Evolutionary conservation across 768 basidiomycete species (phyloP), one percentile per base, ranked within the genome.

Genomic region (Mycena kentingensis): DNA sequence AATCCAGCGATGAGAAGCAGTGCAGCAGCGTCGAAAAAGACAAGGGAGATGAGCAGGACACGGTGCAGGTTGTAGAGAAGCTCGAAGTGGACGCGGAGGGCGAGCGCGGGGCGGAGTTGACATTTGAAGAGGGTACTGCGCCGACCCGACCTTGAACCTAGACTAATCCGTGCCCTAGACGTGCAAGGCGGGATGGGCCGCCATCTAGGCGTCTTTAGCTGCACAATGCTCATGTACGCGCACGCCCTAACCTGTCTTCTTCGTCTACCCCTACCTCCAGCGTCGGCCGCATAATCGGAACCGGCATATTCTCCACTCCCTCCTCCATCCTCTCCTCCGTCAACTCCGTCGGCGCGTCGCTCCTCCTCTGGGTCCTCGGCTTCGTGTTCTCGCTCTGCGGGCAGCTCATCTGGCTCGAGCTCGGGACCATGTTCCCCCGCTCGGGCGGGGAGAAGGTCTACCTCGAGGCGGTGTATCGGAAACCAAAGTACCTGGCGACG

Each of bases 391-490:
- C 82, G 0, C 79, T 78, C 54, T 84, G 79, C 47, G 82, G 82
- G 0, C 65, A 83, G 11, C 83, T 84, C 60, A 77, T 84, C 49
- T 84, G 81, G 81, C 76, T 84, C 19, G 82, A 85, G 53, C 78
- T 78, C 41, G 84, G 83, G 5, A 80, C 81, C 3, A 84, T 84
- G 83, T 81, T 77, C 53, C 83, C 82, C 3, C 74, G 82, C 1
- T 81, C 78, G 12, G 82, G 83, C 10, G 82, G 82, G 5, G 83
- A 84, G 62, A 83, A 85, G 63, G 81, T 83, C 3, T 83, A 84
- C 56, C 68, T 83, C 24, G 83, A 84, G 61, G 80, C 77, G 0
- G 70, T 81, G 3, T 84, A 81, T 61, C 70, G 64, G 38, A 70
- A 64, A 31, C 80, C 81, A 5, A 72, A 66, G 52, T 76, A 74